Evolutionary conservation across 805 yeast genomes (phyloP).

Genomic region (Ogataea pignaliae): DNA sequence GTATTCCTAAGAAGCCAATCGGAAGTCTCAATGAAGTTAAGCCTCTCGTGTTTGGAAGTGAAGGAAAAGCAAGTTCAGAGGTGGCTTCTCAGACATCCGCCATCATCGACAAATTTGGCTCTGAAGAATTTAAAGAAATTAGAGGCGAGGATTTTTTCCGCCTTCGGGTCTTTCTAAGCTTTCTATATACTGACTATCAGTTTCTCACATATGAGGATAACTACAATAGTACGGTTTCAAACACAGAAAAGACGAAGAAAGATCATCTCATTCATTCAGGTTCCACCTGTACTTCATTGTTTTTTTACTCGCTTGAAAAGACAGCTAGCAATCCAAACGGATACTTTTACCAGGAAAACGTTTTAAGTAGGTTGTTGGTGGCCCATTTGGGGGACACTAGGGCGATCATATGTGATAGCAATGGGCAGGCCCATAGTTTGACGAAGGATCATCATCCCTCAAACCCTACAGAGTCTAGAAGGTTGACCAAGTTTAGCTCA

Average conservation of each 20-base stretch:
- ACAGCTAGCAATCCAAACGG: slow-evolving; percentile 23
- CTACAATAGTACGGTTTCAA: slow-evolving; percentile 7
- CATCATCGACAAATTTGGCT: neutral
- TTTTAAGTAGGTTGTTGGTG: slow-evolving; percentile 62
- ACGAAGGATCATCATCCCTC: slow-evolving; percentile 86
- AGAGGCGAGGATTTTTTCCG: slow-evolving; percentile 50
- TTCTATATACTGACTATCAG: slow-evolving; percentile 60
- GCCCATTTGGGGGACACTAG: slow-evolving; percentile 94
- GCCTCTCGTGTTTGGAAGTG: slow-evolving; percentile 4
- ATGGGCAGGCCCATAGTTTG: slow-evolving; percentile 74
- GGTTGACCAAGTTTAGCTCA: slow-evolving; percentile 62
- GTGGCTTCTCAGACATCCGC: neutral
- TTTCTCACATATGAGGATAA: slow-evolving; percentile 37
- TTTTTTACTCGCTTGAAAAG: slow-evolving; percentile 29
- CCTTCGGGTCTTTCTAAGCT: slow-evolving; percentile 59
- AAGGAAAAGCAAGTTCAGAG: slow-evolving; percentile 8
- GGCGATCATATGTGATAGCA: slow-evolving; percentile 76
- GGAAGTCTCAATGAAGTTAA: slow-evolving; percentile 3
- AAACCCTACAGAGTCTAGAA: slow-evolving; percentile 67
- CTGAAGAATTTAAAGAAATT: slow-evolving; percentile 14
- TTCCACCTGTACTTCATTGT: slow-evolving; percentile 33
- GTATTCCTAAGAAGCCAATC: slow-evolving; percentile 3
- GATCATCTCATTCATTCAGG: slow-evolving; percentile 27
- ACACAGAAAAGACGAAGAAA: slow-evolving; percentile 3
- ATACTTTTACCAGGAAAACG: slow-evolving; percentile 61